Evolutionary conservation across 139 green algal genomes (phyloP), one percentile per base, ranked within the genome.

Genomic region (Coelastrella sp.): DNA sequence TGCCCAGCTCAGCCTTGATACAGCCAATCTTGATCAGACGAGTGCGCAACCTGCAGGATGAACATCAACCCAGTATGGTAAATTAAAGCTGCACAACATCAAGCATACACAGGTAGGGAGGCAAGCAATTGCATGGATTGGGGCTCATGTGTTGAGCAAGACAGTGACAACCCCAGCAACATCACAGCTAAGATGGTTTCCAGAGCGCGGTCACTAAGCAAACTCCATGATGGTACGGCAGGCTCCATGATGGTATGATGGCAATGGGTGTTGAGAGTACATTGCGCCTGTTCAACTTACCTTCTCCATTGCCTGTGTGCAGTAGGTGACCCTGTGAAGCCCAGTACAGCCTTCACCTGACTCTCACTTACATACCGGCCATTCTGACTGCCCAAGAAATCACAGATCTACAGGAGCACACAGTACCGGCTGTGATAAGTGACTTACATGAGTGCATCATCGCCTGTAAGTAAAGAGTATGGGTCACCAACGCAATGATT

Each of bases 261-360:
- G n/a, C n/a, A n/a, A n/a, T n/a, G n/a, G n/a, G n/a, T n/a, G n/a
- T n/a, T n/a, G n/a, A n/a, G n/a, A n/a, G n/a, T n/a, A n/a, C n/a
- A n/a, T n/a, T n/a, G n/a, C n/a, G n/a, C n/a, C n/a, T n/a, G n/a
- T n/a, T n/a, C n/a, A n/a, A n/a, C 76, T 7, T 43, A 84, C 78
- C 78, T 84, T 23, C 78, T 74, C 78, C 78, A 84, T 60, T 76
- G 60, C 27, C 78, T 57, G 78, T 84, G 78, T 9, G 60, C 78
- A n/a, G 62, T 37, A 45, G 57, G 15, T 2, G 37, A 63, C 13
- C 62, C 60, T 35, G 78, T 84, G 62, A 75, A 84, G 38, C 78
- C 62, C 37, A 84, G 78, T 60, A 76, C 60, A 1, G 45, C 41
- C 78, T 84, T 84, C 23, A 75, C 45, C 60, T 84, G 78, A 37